Evolutionary conservation across 176 grass and related monocot genomes (phyloP).

Genomic region (Paspalum vaginatum): DNA sequence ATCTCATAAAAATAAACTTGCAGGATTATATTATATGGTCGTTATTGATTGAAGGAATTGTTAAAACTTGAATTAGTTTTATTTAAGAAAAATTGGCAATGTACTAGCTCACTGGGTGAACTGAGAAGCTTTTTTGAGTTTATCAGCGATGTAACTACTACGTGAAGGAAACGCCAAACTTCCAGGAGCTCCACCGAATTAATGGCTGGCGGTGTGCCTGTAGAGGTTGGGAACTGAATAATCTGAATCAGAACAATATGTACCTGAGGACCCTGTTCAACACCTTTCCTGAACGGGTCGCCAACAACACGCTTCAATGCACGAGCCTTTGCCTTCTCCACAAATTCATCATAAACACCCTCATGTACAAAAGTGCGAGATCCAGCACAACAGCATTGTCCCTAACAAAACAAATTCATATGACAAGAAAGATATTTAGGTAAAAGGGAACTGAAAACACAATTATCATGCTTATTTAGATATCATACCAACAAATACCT

Average conservation of each 20-base stretch:
- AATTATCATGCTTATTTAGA: background rate
- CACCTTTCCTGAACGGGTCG: constrained; percentile 89
- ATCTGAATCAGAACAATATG: background rate
- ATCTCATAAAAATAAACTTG: background rate
- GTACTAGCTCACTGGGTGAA: constrained; percentile 1
- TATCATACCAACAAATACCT: constrained; percentile 51
- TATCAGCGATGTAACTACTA: background rate
- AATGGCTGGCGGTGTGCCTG: background rate
- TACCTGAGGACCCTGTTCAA: constrained; percentile 97
- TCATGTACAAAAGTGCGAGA: constrained; percentile 99
- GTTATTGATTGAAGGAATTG: background rate
- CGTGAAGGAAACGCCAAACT: background rate
- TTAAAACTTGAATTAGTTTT: background rate
- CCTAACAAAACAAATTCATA: constrained; percentile 47
- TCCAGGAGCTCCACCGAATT: background rate
- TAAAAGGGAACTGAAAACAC: background rate
- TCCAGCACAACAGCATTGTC: constrained; percentile 95
- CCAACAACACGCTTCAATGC: constrained; percentile 87
- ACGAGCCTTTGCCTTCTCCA: constrained; percentile 92
- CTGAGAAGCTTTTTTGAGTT: background rate
- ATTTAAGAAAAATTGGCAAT: background rate
- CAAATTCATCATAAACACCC: constrained; percentile 84
- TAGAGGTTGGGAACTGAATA: background rate
- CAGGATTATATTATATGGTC: background rate
- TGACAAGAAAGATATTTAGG: background rate